A percentile compares a stretch with the other conserved stretches of the same genome.
Conservation (phyloP, 2,329 filamentous ascomycete species). For the Colletotrichum sidae region DNA sequence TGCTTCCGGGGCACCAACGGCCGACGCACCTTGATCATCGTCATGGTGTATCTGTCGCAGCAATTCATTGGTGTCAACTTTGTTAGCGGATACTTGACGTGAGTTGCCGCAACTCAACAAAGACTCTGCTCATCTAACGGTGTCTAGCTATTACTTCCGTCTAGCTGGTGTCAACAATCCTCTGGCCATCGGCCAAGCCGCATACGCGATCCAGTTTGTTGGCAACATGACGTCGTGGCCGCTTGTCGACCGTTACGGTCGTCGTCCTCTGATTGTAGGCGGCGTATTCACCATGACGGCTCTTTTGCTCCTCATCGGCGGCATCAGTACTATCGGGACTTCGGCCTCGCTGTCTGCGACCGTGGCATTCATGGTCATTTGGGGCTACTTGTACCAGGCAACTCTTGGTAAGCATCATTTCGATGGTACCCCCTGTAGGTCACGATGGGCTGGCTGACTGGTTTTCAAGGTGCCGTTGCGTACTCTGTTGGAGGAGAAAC, state of each 20-base stretch:
- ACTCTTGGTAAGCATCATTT: constrained; percentile 38
- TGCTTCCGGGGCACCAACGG: constrained; percentile 45
- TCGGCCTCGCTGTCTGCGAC: constrained; percentile 39
- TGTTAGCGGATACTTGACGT: constrained; percentile 44
- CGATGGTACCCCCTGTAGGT: background rate
- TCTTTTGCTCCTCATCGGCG: constrained; percentile 45
- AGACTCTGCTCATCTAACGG: constrained; percentile 63
- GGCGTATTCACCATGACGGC: constrained; percentile 44
- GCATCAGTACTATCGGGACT: constrained; percentile 44
- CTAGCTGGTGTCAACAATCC: constrained; percentile 45
- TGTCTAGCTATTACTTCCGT: constrained; percentile 41
- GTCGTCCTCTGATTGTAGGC: constrained; percentile 45
- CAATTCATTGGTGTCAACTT: constrained; percentile 47
- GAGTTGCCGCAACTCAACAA: constrained; percentile 51
- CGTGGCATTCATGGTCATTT: constrained; percentile 45
- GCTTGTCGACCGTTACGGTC: constrained; percentile 45
- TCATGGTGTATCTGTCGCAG: constrained; percentile 47
- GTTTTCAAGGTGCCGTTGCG: constrained; percentile 41
- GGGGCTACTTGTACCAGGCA: constrained; percentile 45
- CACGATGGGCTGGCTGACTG: background rate
- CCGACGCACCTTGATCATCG: constrained; percentile 44
- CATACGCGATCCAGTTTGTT: constrained; percentile 45
- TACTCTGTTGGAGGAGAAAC: constrained; percentile 47
- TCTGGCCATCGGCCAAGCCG: constrained; percentile 43
- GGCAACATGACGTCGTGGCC: constrained; percentile 47